Base-by-base conservation (phyloP, 192 early-diverging fungal species). In the Entophlyctis luteolus region DNA sequence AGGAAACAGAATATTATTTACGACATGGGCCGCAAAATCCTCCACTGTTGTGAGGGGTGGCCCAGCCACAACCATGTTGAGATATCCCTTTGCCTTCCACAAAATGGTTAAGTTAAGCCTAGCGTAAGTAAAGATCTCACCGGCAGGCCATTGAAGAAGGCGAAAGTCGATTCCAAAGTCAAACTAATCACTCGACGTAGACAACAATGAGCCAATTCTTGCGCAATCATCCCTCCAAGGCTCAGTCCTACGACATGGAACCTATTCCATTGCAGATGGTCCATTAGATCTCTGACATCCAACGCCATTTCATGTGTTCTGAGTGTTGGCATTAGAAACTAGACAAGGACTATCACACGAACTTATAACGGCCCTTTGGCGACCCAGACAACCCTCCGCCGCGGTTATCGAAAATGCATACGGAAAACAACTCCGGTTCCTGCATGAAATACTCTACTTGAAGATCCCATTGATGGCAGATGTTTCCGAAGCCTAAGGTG, bases 131-230 rank as follows among this genome's bases (percentile, higher is more conserved):
- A 56, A 36, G 50, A n/a, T 18, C 56, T 22, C 0, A 70, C 67
- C 45, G 72, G 72, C 6, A 74, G 54, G 2, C 72, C 72, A 49
- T 74, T 74, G 34, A 74, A 74, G 33, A 63, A 74, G 23, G 72
- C 72, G 36, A 62, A 70, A 18, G 72, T 74, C 6, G 79, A 82
- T 33, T 84, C 87, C 39, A 89, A 29, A 8, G 80, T 73, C 54
- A 89, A 48, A 4, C 85, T 85, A 0, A 71, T 55, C 37, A 93
- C 77, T 23, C 82, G 63, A 32, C 49, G 10, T 25, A 54, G 50
- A 34, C 70, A 71, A 27, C 55, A 45, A 65, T 65, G 62, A 20
- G 70, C 70, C 49, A 47, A 47, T 45, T 71, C 70, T 36, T 71
- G 70, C 12, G 70, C 70, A 65, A 71, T 71, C 70, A 71, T 71